Evolutionary conservation across 768 basidiomycete genomes (phyloP).

Genomic region (Butyriboletus loyo): DNA sequence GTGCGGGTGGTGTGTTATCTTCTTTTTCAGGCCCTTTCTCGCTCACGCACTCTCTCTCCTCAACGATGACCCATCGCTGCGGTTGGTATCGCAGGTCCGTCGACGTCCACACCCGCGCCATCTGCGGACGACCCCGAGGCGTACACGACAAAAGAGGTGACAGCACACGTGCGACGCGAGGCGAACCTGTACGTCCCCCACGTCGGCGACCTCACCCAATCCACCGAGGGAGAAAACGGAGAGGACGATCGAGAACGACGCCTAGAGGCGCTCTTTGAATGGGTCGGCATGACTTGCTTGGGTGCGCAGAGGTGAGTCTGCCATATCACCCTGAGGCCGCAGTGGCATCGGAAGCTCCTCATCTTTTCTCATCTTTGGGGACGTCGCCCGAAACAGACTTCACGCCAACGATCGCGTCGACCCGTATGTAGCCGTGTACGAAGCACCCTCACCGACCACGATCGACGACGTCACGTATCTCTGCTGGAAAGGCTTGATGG

Average conservation of each 20-base stretch:
- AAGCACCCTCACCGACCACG: slow-evolving; percentile 43
- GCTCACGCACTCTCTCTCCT: background rate
- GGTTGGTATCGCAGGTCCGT: background rate
- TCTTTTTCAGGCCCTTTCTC: background rate
- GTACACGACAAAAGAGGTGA: slow-evolving; percentile 12
- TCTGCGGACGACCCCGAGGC: background rate
- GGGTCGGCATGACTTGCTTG: slow-evolving; percentile 68
- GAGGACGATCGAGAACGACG: slow-evolving; percentile 52
- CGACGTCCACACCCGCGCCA: background rate
- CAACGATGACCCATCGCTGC: background rate
- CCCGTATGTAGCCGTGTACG: slow-evolving; percentile 67
- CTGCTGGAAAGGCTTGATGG: slow-evolving; percentile 59
- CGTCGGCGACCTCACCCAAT: slow-evolving; percentile 26
- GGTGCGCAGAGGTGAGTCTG: slow-evolving; percentile 57
- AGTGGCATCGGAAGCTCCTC: background rate
- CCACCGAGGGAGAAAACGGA: slow-evolving; percentile 27
- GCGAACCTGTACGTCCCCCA: slow-evolving; percentile 42
- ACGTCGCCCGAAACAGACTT: slow-evolving; percentile 38
- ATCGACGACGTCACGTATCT: slow-evolving; percentile 51
- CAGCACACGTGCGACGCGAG: slow-evolving; percentile 22
- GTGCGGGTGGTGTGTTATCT: slow-evolving; percentile 26
- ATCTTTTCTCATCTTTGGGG: background rate
- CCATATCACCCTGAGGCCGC: too few species aligned
- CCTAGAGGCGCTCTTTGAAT: slow-evolving; percentile 56
- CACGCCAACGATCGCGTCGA: slow-evolving; percentile 61